Conservation (phyloP, 768 basidiomycete species). For the Cystobasidium onofrii region DNA sequence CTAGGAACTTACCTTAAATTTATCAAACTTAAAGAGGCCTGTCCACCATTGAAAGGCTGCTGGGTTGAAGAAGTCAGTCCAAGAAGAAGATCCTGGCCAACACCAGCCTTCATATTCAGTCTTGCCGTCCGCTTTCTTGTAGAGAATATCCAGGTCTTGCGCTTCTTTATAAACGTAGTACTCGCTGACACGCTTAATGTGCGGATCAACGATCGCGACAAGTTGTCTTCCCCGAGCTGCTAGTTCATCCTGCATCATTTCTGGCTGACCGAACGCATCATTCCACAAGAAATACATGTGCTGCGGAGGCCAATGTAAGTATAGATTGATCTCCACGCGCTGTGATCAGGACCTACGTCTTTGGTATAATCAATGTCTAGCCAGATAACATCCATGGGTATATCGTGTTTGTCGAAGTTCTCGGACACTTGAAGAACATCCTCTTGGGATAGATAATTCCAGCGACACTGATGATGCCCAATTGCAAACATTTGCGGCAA, state of each 20-base stretch:
- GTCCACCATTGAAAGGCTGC: slow-evolving; percentile 70
- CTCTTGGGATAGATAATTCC: slow-evolving; percentile 90
- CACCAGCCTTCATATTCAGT: slow-evolving; percentile 93
- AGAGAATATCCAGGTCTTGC: slow-evolving; percentile 67
- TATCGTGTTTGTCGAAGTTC: slow-evolving; percentile 85
- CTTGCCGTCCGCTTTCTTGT: slow-evolving; percentile 69
- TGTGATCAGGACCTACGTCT: slow-evolving; percentile 48
- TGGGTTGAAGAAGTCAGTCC: slow-evolving; percentile 97
- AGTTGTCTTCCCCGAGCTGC: slow-evolving; percentile 79
- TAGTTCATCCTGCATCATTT: slow-evolving; percentile 84
- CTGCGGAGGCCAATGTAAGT: not conserved
- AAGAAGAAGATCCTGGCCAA: slow-evolving; percentile 91
- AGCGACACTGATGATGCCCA: slow-evolving; percentile 93
- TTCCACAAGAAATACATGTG: slow-evolving; percentile 99
- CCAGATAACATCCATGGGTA: slow-evolving; percentile 95
- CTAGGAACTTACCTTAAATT: slow-evolving; percentile 49
- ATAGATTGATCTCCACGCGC: not conserved
- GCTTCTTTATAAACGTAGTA: slow-evolving; percentile 83
- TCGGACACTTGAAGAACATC: slow-evolving; percentile 77
- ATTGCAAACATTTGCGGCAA: slow-evolving; percentile 87
- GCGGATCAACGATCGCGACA: slow-evolving; percentile 96
- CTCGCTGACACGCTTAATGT: slow-evolving; percentile 69
- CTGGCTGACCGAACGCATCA: slow-evolving; percentile 85
- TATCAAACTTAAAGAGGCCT: slow-evolving; percentile 61
- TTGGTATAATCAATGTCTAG: slow-evolving; percentile 91